phyloP scores from a whole-genome alignment of 2,329 filamentous ascomycete genomes.

The Penicillium sp. region DNA sequence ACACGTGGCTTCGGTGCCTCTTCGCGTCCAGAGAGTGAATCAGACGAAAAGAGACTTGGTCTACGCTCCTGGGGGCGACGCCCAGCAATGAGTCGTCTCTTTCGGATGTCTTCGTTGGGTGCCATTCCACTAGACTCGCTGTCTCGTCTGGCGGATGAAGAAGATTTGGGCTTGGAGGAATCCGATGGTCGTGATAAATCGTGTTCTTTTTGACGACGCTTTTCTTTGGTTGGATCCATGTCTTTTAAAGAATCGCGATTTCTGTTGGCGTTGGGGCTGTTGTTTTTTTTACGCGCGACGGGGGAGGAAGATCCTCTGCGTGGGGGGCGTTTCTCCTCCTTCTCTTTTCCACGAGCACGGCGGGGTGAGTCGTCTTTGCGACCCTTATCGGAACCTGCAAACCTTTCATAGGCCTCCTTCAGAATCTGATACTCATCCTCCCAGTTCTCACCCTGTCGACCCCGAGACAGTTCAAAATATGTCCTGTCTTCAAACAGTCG shows the following conservation, averaged over 20 bases:
- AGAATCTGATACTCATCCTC: conserved; percentile 75
- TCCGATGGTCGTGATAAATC: conserved; percentile 28
- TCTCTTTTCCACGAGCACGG: conserved; percentile 34
- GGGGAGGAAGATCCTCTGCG: conserved; percentile 37
- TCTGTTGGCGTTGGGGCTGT: conserved; percentile 24
- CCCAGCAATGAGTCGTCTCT: conserved; percentile 36
- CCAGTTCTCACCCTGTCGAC: conserved; percentile 78
- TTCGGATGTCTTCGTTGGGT: conserved; percentile 31
- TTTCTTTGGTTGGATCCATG: conserved; percentile 18
- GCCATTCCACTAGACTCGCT: conserved; percentile 24
- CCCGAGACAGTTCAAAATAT: conserved; percentile 78
- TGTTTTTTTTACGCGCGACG: conserved; percentile 25
- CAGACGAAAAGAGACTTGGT: conserved; percentile 34
- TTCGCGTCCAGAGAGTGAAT: conserved; percentile 35
- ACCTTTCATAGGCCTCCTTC: conserved; percentile 51
- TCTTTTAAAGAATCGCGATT: conserved; percentile 17
- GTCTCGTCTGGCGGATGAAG: conserved; percentile 21
- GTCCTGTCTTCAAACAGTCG: conserved; percentile 63
- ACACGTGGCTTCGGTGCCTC: conserved; percentile 27
- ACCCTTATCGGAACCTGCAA: conserved; percentile 25
- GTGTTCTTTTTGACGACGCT: conserved; percentile 27
- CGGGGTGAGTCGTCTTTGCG: conserved; percentile 34
- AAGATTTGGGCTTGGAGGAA: conserved; percentile 24
- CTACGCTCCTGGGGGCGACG: conserved; percentile 34
- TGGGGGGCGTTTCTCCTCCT: conserved; percentile 27